Evolutionary conservation across 345 rosid species (phyloP).

Genomic region (Brassica juncea): DNA sequence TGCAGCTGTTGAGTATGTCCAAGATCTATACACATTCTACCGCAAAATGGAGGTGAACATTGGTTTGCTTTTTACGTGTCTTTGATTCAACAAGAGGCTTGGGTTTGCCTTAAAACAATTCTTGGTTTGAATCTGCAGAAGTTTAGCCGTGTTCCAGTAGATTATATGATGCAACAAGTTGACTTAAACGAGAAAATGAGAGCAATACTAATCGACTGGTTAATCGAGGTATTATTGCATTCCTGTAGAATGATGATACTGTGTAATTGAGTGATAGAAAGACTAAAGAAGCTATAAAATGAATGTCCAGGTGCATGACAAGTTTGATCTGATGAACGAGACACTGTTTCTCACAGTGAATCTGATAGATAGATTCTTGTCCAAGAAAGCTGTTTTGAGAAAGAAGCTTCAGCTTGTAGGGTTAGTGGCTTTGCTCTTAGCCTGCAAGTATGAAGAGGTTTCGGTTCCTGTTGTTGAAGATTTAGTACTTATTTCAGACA

Average conservation of each 20-base stretch:
- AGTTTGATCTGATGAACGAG: constrained; percentile 81
- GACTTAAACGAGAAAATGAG: constrained; percentile 94
- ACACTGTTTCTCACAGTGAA: constrained; percentile 85
- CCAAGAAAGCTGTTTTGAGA: constrained; percentile 61
- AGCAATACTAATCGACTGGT: constrained; percentile 94
- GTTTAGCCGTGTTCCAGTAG: constrained; percentile 54
- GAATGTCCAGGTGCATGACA: constrained; percentile 78
- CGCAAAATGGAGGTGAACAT: constrained; percentile 68
- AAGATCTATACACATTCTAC: constrained; percentile 66
- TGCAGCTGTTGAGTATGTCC: constrained; percentile 82
- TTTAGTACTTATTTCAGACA: constrained; percentile 83
- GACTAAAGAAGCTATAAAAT: background rate
- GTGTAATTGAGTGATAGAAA: background rate
- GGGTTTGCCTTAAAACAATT: background rate
- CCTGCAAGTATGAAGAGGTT: constrained; percentile 98
- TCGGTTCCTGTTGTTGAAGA: constrained; percentile 87
- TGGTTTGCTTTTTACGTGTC: background rate
- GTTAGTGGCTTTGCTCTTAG: constrained; percentile 84
- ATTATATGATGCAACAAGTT: constrained; percentile 68
- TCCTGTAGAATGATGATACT: background rate
- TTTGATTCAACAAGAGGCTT: background rate
- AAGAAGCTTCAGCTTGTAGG: constrained; percentile 96
- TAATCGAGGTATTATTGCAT: constrained; percentile 66
- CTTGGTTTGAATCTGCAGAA: constrained; percentile 42
- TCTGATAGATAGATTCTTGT: constrained; percentile 84